Base-by-base conservation (phyloP, 768 basidiomycete species). In the Phylloporus sp. region DNA sequence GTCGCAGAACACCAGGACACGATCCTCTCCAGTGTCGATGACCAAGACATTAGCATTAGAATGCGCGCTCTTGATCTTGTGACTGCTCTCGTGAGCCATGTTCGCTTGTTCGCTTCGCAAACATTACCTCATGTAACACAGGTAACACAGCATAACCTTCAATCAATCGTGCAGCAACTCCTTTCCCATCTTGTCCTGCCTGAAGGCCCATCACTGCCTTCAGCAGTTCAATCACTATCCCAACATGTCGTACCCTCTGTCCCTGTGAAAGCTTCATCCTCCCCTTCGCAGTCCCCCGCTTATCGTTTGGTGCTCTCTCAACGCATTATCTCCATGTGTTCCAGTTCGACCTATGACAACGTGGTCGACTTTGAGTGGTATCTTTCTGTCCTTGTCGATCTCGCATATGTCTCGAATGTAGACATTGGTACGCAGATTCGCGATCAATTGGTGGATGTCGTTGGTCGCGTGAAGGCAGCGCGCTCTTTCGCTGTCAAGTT, bases 281-380 rank as follows among this genome's bases (percentile, higher is more conserved):
- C 80, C 1, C 82, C 91, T 0, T 79, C 78, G 10, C 83, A 90
- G 61, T 88, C 91, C 0, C 78, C 90, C 0, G 84, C 90, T 2
- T 98, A 98, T 64, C 88, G 97, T 16, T 77, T 93, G 20, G 81
- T 84, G 38, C 80, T 98, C 28, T 79, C 90, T 9, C 83, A 88
- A 57, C 79, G 83, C 16, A 88, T 98, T 55, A 76, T 98, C n/a
- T 72, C 76, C n/a, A 89, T 98, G 59, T 87, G 91, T 51, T 88
- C 91, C 2, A 80, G 82, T 49, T 84, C 84, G 32, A 88, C 86
- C 20, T 98, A 95, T 65, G 84, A 86, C 47, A 88, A 93, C 61
- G 78, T 99, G 24, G 77, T 80, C 40, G 95, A 97, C 70, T 98
- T 98, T 64, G 91, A 97, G 64, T 99, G 97, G 95, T 97, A 93